These are phyloP conservation scores for Clarireedia hainanense DNA, from an alignment of 2,329 filamentous ascomycete genomes.

Conservation along the genomic window DNA sequence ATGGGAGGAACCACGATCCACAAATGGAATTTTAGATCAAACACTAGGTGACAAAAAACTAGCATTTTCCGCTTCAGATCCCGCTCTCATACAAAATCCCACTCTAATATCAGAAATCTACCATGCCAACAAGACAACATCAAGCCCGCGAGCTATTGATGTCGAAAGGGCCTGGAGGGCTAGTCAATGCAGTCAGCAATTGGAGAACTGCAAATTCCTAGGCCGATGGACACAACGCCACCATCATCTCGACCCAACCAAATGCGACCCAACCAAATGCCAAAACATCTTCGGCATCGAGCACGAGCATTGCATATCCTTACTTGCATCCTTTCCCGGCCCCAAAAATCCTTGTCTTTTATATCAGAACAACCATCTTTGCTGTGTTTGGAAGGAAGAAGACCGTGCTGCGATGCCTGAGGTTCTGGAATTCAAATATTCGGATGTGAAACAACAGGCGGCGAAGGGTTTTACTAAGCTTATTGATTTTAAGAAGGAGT, in stretches of 20 bases:
- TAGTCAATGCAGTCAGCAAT: not conserved
- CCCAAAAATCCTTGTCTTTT: not conserved
- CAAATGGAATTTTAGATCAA: not conserved
- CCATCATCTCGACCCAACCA: not conserved
- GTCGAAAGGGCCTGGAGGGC: not conserved
- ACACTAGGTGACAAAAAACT: not conserved
- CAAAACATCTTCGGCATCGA: not conserved
- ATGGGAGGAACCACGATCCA: not conserved
- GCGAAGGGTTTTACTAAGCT: too few species aligned
- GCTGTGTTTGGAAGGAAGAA: not conserved
- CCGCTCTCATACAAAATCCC: not conserved
- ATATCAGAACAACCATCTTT: not conserved
- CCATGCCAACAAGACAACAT: not conserved
- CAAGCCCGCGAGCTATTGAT: not conserved
- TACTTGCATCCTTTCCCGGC: not conserved
- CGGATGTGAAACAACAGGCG: not conserved
- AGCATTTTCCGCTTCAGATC: not conserved
- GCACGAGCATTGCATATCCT: slow-evolving; percentile 5
- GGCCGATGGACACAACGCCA: not conserved
- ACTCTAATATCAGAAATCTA: not conserved
- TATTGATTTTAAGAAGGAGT: too few species aligned
- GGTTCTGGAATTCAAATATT: not conserved
- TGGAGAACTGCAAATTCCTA: not conserved
- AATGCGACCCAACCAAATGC: slow-evolving; percentile 1
- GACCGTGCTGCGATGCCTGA: not conserved